Conservation (phyloP, 345 rosid genomes). For the Hibiscus syriacus region DNA sequence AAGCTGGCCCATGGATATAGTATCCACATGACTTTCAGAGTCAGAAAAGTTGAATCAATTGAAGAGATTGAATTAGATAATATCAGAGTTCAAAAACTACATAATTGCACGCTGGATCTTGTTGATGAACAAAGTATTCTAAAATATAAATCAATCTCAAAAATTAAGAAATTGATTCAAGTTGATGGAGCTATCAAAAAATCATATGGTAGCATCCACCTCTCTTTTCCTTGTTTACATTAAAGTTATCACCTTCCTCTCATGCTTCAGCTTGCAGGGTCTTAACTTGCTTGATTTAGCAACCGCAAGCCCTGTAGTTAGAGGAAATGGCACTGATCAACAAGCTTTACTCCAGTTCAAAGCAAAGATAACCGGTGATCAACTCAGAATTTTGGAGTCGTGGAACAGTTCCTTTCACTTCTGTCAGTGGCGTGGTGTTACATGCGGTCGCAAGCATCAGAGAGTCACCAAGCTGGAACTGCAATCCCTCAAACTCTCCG, state of each 20-base stretch:
- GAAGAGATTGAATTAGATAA: no score
- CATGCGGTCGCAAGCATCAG: conserved; percentile 7
- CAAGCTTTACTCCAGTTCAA: conserved; percentile 5
- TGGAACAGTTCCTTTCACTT: conserved; percentile 14
- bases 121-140: background rate
- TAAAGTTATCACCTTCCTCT: no score
- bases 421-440: conserved; percentile 10
- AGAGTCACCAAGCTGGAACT: conserved; percentile 3
- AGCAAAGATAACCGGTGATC: background rate
- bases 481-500: background rate
- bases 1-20: no score
- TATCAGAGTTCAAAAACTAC: no score
- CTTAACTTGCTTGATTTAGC: background rate
- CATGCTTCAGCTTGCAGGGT: no score
- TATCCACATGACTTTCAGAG: no score
- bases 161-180: background rate
- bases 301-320: background rate
- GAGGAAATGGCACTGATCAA: background rate
- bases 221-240: no score
- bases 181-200: background rate
- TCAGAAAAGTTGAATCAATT: no score
- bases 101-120: no score
- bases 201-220: no score
- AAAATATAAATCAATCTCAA: background rate
- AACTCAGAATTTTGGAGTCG: background rate